Base-by-base conservation (phyloP, 73 alveolate species). In the Blepharisma stoltei region DNA sequence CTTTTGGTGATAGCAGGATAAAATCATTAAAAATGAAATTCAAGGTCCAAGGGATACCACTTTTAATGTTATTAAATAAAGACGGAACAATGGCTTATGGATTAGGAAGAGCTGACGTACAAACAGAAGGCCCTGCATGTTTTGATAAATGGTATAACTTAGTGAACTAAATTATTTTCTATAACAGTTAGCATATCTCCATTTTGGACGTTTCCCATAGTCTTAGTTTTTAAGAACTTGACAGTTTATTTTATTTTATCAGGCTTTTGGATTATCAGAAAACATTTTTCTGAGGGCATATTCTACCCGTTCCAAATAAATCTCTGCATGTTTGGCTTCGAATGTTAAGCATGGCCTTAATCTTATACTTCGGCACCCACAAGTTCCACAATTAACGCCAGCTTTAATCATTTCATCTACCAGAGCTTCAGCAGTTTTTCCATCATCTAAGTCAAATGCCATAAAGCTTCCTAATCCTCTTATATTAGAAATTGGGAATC, bases 31-130 rank as follows among this genome's bases (percentile, higher is more conserved):
- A 87, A 18, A 88, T 83, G 54, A 90, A 89, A 73, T 95, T 85
- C 80, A 90, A 81, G 54, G 92, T 95, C 14, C 83, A 81, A 54
- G 97, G 97, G 32, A 92, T 95, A 23, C 99, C 99, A 6, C 54
- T 78, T 6, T 77, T 84, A 55, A 71, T 83, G 21, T 81, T 84
- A 20, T 27, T 84, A 18, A 84, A 83, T 41, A 23, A 48, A 8
- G 86, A 84, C 80, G 92, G 92, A 47, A 85, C 85, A 21, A 49
- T 84, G 69, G 92, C 89, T 6, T 48, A 53, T 45, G 82, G 87
- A 70, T 69, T 71, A 23, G 92, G 87, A 46, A 84, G 83, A 81
- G 52, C 79, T 45, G 92, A 84, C 53, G 82, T 84, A 7, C 44
- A 54, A 21, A 71, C 66, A 20, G 89, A 84, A 44, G 92, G 92